phyloP scores from a whole-genome alignment of 768 basidiomycete genomes.

The Calocera cornea region DNA sequence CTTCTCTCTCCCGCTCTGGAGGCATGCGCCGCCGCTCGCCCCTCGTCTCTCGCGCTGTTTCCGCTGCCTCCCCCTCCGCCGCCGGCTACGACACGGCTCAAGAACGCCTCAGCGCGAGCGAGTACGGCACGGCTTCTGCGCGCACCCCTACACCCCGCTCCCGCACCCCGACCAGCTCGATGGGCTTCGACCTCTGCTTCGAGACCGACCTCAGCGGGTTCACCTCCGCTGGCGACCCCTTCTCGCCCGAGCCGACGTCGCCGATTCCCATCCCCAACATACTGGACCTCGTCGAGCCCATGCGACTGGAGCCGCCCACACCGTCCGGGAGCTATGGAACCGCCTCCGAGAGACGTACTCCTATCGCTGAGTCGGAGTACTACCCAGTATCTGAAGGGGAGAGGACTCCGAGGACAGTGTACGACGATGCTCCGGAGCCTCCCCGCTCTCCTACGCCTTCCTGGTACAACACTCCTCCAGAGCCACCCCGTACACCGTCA shows the following conservation, averaged over 20 bases:
- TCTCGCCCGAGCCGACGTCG: not conserved
- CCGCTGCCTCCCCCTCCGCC: not conserved
- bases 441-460: not conserved
- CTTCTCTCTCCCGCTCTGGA: slow-evolving; percentile 1
- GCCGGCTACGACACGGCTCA: not conserved
- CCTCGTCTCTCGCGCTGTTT: slow-evolving; percentile 32
- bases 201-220: not conserved
- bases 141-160: not conserved
- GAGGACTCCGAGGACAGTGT: not conserved
- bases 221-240: slow-evolving; percentile 1
- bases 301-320: not conserved
- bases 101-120: not conserved
- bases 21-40: slow-evolving; percentile 43
- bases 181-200: not conserved
- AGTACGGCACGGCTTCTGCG: not conserved
- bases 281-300: not conserved
- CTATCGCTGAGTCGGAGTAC: not conserved
- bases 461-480: not conserved
- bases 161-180: not conserved
- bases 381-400: slow-evolving; percentile 1
- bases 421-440: not conserved
- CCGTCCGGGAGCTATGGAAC: not conserved
- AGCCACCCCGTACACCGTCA: not conserved
- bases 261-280: not conserved
- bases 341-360: not conserved